phyloP scores from a whole-genome alignment of 108 stramenopile species.

The Poteriospumella lacustris region DNA sequence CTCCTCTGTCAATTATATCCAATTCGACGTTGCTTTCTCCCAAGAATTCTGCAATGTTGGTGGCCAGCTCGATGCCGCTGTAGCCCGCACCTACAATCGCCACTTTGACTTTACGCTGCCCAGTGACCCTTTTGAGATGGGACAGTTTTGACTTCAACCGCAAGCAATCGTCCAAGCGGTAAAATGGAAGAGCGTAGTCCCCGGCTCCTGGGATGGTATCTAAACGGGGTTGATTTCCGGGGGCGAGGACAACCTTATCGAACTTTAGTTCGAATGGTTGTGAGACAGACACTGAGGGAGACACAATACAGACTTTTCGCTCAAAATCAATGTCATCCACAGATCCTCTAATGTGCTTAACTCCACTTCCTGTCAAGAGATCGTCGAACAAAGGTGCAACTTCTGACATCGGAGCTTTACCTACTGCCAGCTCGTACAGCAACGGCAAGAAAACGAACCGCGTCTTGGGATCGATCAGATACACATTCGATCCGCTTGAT shows the following conservation, averaged over 20 bases:
- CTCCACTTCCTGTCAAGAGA: slow-evolving; percentile 34
- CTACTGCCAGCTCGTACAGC: slow-evolving; percentile 71
- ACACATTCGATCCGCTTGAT: slow-evolving; percentile 47
- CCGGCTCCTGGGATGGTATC: slow-evolving; percentile 59
- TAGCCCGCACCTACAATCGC: slow-evolving; percentile 74
- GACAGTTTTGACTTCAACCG: slow-evolving; percentile 55
- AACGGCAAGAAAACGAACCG: slow-evolving; percentile 77
- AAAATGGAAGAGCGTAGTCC: slow-evolving; percentile 67
- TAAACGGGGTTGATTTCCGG: slow-evolving; percentile 56
- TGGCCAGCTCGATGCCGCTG: slow-evolving; percentile 69
- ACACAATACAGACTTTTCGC: slow-evolving; percentile 21
- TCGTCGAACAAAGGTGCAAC: slow-evolving; percentile 43
- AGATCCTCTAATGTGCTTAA: slow-evolving; percentile 39
- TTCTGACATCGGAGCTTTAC: slow-evolving; percentile 33
- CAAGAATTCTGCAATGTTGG: slow-evolving; percentile 42
- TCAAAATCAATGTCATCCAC: slow-evolving; percentile 34
- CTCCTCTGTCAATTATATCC: neutral
- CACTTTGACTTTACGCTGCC: slow-evolving; percentile 33
- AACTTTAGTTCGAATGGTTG: too few relatives aligned
- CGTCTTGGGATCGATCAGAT: slow-evolving; percentile 68
- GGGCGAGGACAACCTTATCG: slow-evolving; percentile 67
- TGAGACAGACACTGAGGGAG: too few relatives aligned
- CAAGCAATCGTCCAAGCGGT: slow-evolving; percentile 64
- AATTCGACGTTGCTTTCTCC: neutral
- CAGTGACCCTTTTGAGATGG: slow-evolving; percentile 18